Base-by-base conservation (phyloP, 148 eudicot species). In the Diospyros kaki region DNA sequence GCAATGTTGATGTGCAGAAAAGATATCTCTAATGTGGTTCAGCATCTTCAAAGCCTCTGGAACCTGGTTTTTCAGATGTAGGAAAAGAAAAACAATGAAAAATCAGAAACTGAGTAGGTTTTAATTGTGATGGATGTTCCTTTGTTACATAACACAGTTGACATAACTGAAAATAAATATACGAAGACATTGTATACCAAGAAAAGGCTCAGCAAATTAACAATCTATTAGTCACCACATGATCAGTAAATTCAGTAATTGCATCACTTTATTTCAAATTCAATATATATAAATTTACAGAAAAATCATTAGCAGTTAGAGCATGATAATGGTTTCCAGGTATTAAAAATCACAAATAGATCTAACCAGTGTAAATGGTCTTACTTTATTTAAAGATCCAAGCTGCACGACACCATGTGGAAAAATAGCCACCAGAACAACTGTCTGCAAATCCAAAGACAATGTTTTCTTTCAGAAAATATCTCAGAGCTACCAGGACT, bases 351-450 rank as follows among this genome's bases (percentile, higher is more conserved):
- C n/a, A 45, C 13, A 17, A 11, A 72, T 17, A 18, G 18, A 72
- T 44, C 7, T 46, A n/a, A 72, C 41, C 46, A 63, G 59, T 51
- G 43, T 62, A 51, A 54, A 42, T 45, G 5, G 14, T 15, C 93
- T 81, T 82, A 94, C 98, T 58, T 85, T 85, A 62, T 88, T 83
- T 52, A 90, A 69, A 77, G 98, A 91, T 79, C 97, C 97, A 79
- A 92, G 91, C 73, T 87, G 93, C 74, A 92, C 75, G 64, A 92
- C 97, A 68, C 94, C 97, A 76, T 83, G 79, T 3, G 94, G 92
- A 83, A 77, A 72, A 69, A 88, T 86, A 83, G 89, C 86, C 73
- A 84, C 91, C 73, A 87, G 86, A 72, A 80, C 89, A 82, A 90
- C 76, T 53, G 97, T 90, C 97, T 92, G 93, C 85, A 87, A 61